Evolutionary conservation across 139 green algal genomes (phyloP), one percentile per base, ranked within the genome.

Genomic region (Zygnema cylindricum): DNA sequence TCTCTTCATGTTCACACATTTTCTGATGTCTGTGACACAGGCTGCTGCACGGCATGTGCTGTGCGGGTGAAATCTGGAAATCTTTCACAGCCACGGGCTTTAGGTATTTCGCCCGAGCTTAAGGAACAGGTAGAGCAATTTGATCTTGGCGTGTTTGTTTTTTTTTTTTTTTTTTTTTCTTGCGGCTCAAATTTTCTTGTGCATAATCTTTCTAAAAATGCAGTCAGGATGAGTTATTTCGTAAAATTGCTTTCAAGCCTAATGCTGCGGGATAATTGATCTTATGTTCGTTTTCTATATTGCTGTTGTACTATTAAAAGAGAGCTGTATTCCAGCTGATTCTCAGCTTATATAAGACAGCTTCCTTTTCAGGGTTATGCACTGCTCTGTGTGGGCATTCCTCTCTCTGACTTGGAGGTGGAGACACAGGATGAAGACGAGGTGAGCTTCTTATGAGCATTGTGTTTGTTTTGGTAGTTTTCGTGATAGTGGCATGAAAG

Each of bases 11-110:
- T n/a, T n/a, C n/a, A n/a, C n/a, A n/a, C n/a, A n/a, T n/a, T n/a
- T n/a, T n/a, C n/a, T n/a, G n/a, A n/a, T 63, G 49, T 63, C 54
- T 76, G 11, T 98, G 96, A 92, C 92, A 96, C 82, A 98, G 97
- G 97, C 43, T 99, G 97, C 95, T 99, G 97, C 92, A 99, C 97
- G 11, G 94, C 96, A 0, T 99, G 97, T 81, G 97, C 97, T 1
- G 97, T 99, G 1, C 92, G 93, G 76, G 94, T 98, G 1, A 94
- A 93, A 84, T 84, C 93, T 43, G 96, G 95, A 2, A 86, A 93
- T 42, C 84, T 98, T 77, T 88, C 92, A 69, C 95, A 98, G 83
- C 92, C 93, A 42, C 87, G 95, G 86, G 94, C 95, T 2, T 87
- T 97, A 16, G 95, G 95, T n/a, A 95, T 97, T 75, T 94, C 85